Evolutionary conservation across 2,329 filamentous ascomycete species (phyloP).

Genomic region (Sclerotinia sclerotiorum): DNA sequence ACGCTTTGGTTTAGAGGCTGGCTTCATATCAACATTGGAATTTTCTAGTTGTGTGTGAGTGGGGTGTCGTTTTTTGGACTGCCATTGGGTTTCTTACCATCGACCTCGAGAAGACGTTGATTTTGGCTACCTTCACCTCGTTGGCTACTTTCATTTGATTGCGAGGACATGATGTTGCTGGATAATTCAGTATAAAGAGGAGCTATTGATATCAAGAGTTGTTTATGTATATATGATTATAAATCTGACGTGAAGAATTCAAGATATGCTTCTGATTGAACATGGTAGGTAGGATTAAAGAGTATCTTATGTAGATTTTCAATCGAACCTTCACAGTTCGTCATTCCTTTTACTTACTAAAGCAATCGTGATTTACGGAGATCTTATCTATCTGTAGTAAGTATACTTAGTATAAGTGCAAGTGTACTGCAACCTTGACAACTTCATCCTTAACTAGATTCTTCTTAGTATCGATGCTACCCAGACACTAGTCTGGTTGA

Average conservation of each 20-base stretch:
- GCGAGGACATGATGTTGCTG: background rate
- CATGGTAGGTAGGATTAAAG: background rate
- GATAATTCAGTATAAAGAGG: too few species aligned
- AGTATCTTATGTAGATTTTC: too few species aligned
- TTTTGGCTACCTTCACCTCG: background rate
- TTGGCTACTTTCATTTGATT: background rate
- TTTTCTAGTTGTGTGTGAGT: background rate
- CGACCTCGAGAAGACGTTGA: background rate
- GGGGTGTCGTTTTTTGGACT: background rate
- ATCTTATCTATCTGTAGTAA: too few species aligned
- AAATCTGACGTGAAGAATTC: background rate
- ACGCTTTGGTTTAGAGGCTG: background rate
- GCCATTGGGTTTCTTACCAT: background rate
- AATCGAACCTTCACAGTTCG: too few species aligned
- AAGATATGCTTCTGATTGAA: background rate
- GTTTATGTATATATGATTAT: background rate
- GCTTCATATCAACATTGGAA: background rate
- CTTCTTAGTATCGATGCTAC: too few species aligned
- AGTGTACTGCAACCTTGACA: too few species aligned
- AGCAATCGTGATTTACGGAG: too few species aligned
- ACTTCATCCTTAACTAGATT: too few species aligned
- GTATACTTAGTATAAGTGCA: too few species aligned
- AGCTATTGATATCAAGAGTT: background rate
- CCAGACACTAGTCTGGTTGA: too few species aligned
- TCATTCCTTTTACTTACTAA: too few species aligned